Percentiles rank a stretch among this genome's conserved stretches.
Evolutionary conservation across 108 stramenopile genomes (phyloP).

Genomic region (Nitzschia sp.): DNA sequence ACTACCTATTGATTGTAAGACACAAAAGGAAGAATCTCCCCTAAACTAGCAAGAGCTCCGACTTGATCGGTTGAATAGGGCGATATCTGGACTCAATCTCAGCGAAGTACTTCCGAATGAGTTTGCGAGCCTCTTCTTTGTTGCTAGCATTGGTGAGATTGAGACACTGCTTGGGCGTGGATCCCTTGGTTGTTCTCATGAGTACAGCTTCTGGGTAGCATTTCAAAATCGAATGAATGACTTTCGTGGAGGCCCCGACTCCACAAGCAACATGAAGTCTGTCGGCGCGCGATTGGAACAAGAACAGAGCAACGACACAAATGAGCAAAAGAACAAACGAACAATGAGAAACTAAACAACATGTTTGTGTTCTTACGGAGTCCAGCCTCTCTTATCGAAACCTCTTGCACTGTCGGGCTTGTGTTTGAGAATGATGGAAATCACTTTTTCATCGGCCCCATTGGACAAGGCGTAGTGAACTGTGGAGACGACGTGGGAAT

Average conservation of each 20-base stretch:
- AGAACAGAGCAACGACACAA: no score
- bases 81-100: slow-evolving; percentile 30
- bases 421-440: slow-evolving; percentile 46
- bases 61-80: slow-evolving; percentile 18
- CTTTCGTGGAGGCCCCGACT: slow-evolving; percentile 61
- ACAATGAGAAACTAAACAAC: slow-evolving; percentile 17
- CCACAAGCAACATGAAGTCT: slow-evolving; percentile 77
- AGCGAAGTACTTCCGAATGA: slow-evolving; percentile 25
- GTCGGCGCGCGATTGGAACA: neutral
- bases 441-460: slow-evolving; percentile 46
- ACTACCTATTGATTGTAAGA: no score
- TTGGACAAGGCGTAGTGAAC: slow-evolving; percentile 73
- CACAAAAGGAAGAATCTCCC: no score
- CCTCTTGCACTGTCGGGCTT: slow-evolving; percentile 55
- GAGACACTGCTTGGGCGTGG: slow-evolving; percentile 54
- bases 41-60: slow-evolving; percentile 36
- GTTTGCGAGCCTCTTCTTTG: slow-evolving; percentile 32
- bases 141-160: slow-evolving; percentile 37
- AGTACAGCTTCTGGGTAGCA: slow-evolving; percentile 78
- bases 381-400: slow-evolving; percentile 66
- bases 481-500: slow-evolving; percentile 14
- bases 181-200: slow-evolving; percentile 61
- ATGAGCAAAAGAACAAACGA: neutral
- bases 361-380: slow-evolving; percentile 40
- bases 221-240: slow-evolving; percentile 57